Base-by-base conservation (phyloP, 2,329 filamentous ascomycete species). In the Sphaerostilbella broomeana region DNA sequence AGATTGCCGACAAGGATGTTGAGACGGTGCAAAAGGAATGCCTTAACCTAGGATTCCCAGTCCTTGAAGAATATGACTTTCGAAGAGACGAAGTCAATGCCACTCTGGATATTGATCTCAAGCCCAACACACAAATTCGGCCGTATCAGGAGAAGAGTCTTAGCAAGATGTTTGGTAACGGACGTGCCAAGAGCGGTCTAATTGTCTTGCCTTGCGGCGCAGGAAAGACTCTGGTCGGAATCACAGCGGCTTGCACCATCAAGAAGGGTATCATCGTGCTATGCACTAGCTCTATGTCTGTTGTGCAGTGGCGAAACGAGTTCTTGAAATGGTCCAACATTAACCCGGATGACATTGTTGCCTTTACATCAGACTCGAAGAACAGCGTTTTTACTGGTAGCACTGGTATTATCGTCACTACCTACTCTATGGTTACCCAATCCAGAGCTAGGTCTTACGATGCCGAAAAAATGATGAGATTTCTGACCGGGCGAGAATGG, bases 91-190 rank as follows among this genome's bases (percentile, higher is more conserved):
- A 85, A 45, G 75, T 79, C 51, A 98, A 97, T 54, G 78, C 90
- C 1, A 95, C 86, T 35, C 69, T 98, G 24, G 88, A 97, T 42
- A 98, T 98, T 51, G 90, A 97, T 59, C 70, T 97, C 34, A 85
- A 85, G 52, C 89, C 90, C 0, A 81, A 82, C 41, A 90, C 89
- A 0, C 84, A 90, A 55, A 97, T 97, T 58, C 81, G 90, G 58
- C 68, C 94, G 46, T 98, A 98, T 53, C 92, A 98, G 59, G 92
- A 98, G 62, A 94, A 95, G 66, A 94, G 88, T 49, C 70, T 98
- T 8, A 94, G 86, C 67, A 98, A 98, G 63, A 98, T 98, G 92
- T 98, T 98, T 59, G 90, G 92, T 57, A 98, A 98, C 57, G 90
- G 90, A 35, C 83, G 92, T 63, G 92, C 92, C 11, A 92, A 95